phyloP scores from a whole-genome alignment of 2,329 filamentous ascomycete genomes.

The Phialemoniopsis sp. region DNA sequence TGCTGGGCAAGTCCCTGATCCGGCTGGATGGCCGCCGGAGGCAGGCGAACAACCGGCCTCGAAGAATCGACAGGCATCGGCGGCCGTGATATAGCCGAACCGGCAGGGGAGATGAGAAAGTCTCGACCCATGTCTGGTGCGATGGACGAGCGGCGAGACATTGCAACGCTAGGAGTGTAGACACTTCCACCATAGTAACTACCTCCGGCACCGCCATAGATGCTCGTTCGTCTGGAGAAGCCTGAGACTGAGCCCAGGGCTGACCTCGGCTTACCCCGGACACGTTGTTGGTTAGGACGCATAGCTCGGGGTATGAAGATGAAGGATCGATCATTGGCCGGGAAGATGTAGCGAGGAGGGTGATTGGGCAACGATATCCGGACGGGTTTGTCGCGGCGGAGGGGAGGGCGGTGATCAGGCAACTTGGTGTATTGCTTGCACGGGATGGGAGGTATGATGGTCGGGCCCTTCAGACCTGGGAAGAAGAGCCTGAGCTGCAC shows the following conservation, averaged over 20 bases:
- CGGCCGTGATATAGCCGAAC: slow-evolving; percentile 69
- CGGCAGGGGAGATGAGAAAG: slow-evolving; percentile 74
- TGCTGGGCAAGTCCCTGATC: slow-evolving; percentile 14
- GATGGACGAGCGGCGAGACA: slow-evolving; percentile 84
- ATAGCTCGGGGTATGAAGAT: slow-evolving; percentile 96
- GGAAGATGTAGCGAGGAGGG: slow-evolving; percentile 83
- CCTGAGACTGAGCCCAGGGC: slow-evolving; percentile 63
- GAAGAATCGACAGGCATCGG: slow-evolving; percentile 55
- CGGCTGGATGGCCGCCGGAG: slow-evolving; percentile 47
- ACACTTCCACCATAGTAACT: slow-evolving; percentile 66
- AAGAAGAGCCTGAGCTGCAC: slow-evolving; percentile 80
- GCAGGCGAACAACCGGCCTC: slow-evolving; percentile 74
- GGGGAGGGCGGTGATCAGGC: slow-evolving; percentile 87
- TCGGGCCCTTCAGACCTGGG: slow-evolving; percentile 68
- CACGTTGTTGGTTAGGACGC: slow-evolving; percentile 84
- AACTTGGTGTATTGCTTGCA: slow-evolving; percentile 91
- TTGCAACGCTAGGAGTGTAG: slow-evolving; percentile 82
- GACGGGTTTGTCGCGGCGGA: slow-evolving; percentile 94
- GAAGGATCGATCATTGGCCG: slow-evolving; percentile 85
- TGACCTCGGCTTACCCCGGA: slow-evolving; percentile 70
- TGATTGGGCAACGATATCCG: slow-evolving; percentile 83
- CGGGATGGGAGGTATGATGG: slow-evolving; percentile 69
- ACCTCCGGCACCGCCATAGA: slow-evolving; percentile 53
- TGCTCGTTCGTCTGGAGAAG: slow-evolving; percentile 76
- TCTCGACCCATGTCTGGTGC: slow-evolving; percentile 65